Evolutionary conservation across 305 asterid genomes (phyloP), one percentile per base, ranked within the genome.

Genomic region (Stenogyne calaminthoides): DNA sequence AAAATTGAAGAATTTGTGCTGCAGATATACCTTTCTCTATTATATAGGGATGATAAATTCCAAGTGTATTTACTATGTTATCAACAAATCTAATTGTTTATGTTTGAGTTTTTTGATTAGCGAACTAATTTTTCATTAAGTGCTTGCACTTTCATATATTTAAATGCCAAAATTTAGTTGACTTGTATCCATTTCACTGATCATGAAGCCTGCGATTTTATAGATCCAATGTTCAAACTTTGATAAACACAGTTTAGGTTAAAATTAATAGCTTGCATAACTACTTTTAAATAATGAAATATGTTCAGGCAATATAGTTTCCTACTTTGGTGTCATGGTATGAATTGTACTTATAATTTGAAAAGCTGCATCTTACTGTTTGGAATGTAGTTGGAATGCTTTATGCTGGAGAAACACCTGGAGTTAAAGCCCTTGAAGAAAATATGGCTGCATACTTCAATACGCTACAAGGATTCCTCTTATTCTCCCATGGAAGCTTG

Each of bases 311-410:
- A 32, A 32, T 32, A 3, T 32, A 32, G 36, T 32, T 32, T 32
- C 36, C 36, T 32, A 32, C 6, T 32, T 32, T 32, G 1, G 36
- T 5, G 4, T 32, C 36, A 32, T 32, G 6, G 36, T 32, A 32
- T 32, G 36, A 6, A 6, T 6, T 32, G 7, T 5, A 5, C 6
- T 32, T 32, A 32, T 32, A 32, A 32, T 32, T 32, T 27, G 1
- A 4, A 56, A 40, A 40, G 52, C 15, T 37, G 19, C 29, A 4
- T 49, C 44, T 27, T 54, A 47, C 46, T 12, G 55, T 76, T 66
- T 63, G 7, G 11, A 42, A 49, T 83, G 80, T 83, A 92, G 99
- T 88, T 80, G 97, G 99, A 81, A 85, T 92, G 94, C 91, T 95
- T 81, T 92, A 85, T 84, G 76, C 84, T 60, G 96, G 96, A 73